Evolutionary conservation across 2,329 filamentous ascomycete genomes (phyloP).

Genomic region (Camillea tinctor): DNA sequence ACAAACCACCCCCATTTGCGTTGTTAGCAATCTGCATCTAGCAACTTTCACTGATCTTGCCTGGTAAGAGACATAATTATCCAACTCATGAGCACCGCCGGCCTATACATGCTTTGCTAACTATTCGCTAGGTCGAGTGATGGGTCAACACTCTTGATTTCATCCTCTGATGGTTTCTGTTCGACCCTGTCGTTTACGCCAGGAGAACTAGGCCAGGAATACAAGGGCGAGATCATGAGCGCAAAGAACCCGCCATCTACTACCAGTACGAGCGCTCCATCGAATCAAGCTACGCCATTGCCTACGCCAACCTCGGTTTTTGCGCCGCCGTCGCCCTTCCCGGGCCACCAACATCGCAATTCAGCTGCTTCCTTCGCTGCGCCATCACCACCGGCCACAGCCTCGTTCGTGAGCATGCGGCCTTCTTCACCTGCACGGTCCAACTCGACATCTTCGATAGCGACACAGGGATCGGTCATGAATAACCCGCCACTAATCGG

Average conservation of each 20-base stretch:
- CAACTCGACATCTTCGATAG: slow-evolving; percentile 80
- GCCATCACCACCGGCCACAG: slow-evolving; percentile 56
- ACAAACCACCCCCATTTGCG: slow-evolving; percentile 86
- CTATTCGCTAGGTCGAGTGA: slow-evolving; percentile 63
- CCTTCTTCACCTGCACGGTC: slow-evolving; percentile 79
- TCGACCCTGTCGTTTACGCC: slow-evolving; percentile 82
- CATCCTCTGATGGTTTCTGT: slow-evolving; percentile 98
- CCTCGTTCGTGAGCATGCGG: slow-evolving; percentile 60
- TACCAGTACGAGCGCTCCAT: slow-evolving; percentile 41
- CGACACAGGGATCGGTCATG: slow-evolving; percentile 64
- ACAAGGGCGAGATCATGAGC: slow-evolving; percentile 65
- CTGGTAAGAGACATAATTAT: slow-evolving; percentile 62
- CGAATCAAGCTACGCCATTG: slow-evolving; percentile 66
- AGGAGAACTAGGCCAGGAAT: slow-evolving; percentile 81
- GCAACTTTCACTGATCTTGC: slow-evolving; percentile 95
- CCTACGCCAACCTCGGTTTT: slow-evolving; percentile 67
- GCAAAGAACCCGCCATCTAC: slow-evolving; percentile 43
- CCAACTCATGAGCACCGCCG: not conserved
- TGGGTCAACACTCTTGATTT: slow-evolving; percentile 80
- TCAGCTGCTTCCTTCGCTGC: slow-evolving; percentile 58
- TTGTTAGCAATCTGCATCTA: slow-evolving; percentile 96
- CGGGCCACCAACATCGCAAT: slow-evolving; percentile 56
- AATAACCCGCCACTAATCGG: slow-evolving; percentile 79
- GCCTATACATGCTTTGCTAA: slow-evolving; percentile 23
- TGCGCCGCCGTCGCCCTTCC: slow-evolving; percentile 60